phyloP scores from a whole-genome alignment of 805 yeast genomes.

The Myxozyma neglecta region DNA sequence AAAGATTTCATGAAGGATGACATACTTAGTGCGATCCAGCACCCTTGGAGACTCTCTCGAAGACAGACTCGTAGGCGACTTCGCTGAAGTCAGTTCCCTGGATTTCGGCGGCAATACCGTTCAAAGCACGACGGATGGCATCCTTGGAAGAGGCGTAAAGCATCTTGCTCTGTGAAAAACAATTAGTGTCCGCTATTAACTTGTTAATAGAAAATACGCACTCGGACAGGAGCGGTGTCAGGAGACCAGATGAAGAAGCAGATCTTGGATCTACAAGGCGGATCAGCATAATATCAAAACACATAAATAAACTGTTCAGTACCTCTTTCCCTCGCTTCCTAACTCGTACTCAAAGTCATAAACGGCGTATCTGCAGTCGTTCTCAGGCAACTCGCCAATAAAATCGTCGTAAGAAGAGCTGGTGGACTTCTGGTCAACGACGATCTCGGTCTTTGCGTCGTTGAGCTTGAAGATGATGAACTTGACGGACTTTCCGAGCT shows the following conservation, averaged over 20 bases:
- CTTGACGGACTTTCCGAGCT: slow-evolving; percentile 81
- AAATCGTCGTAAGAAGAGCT: slow-evolving; percentile 79
- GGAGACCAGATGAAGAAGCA: slow-evolving; percentile 92
- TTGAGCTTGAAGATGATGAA: slow-evolving; percentile 79
- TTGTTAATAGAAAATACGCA: slow-evolving; percentile 12
- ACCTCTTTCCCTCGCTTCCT: slow-evolving; percentile 91
- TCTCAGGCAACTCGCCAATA: slow-evolving; percentile 86
- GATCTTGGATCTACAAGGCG: slow-evolving; percentile 52
- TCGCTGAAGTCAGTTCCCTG: slow-evolving; percentile 98
- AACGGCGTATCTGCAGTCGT: slow-evolving; percentile 93
- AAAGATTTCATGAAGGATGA: neutral
- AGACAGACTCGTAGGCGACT: slow-evolving; percentile 90
- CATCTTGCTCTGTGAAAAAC: slow-evolving; percentile 65
- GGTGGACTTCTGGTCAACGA: slow-evolving; percentile 80
- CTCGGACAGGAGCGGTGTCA: slow-evolving; percentile 89
- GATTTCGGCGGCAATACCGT: slow-evolving; percentile 89
- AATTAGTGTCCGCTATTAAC: neutral
- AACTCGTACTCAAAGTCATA: slow-evolving; percentile 96
- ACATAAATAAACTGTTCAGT: slow-evolving; percentile 40
- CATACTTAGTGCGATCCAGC: slow-evolving; percentile 57
- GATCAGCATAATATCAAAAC: neutral
- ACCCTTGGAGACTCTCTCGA: slow-evolving; percentile 84
- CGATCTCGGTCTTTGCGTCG: slow-evolving; percentile 84
- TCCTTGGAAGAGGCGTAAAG: slow-evolving; percentile 98
- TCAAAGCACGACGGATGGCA: slow-evolving; percentile 94